phyloP scores from a whole-genome alignment of 2,329 filamentous ascomycete species.

The Didymella segeticola region DNA sequence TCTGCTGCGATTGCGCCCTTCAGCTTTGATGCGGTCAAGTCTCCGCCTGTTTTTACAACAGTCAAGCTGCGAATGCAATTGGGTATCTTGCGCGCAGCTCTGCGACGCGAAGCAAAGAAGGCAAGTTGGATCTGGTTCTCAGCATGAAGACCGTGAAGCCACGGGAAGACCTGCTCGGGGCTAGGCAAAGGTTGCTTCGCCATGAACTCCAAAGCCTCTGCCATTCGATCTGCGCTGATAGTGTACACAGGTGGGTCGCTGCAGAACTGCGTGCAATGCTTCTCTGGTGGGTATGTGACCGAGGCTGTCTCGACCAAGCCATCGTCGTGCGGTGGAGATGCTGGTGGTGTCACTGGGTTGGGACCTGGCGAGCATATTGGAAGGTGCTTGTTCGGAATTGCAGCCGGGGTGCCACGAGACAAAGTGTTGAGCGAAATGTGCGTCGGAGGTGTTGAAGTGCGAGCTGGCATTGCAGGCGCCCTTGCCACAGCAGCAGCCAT shows the following conservation, averaged over 20 bases:
- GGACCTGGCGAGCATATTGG: constrained; percentile 88
- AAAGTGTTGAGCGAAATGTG: constrained; percentile 66
- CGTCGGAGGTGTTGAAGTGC: constrained; percentile 57
- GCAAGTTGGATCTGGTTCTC: constrained; percentile 87
- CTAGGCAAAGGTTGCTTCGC: constrained; percentile 83
- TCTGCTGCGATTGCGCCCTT: constrained; percentile 86
- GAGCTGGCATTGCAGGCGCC: constrained; percentile 44
- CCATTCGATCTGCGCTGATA: constrained; percentile 72
- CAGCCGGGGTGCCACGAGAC: constrained; percentile 63
- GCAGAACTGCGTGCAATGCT: constrained; percentile 62
- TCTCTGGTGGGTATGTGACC: constrained; percentile 75
- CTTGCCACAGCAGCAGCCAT: constrained; percentile 55
- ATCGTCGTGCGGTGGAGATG: constrained; percentile 67
- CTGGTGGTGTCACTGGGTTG: constrained; percentile 57
- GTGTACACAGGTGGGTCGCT: constrained; percentile 70
- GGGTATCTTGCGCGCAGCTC: constrained; percentile 72
- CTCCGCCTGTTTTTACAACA: constrained; percentile 86
- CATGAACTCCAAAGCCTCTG: constrained; percentile 75
- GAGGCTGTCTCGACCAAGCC: constrained; percentile 67
- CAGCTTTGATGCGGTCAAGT: constrained; percentile 74
- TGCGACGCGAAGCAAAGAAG: constrained; percentile 84
- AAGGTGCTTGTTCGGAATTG: constrained; percentile 85
- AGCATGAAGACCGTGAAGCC: constrained; percentile 91
- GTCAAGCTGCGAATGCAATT: constrained; percentile 81
- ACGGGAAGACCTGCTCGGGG: constrained; percentile 88